A percentile compares a stretch with the other conserved stretches of the same genome.
phyloP scores from a whole-genome alignment of 148 eudicot species.

The Silene conica region DNA sequence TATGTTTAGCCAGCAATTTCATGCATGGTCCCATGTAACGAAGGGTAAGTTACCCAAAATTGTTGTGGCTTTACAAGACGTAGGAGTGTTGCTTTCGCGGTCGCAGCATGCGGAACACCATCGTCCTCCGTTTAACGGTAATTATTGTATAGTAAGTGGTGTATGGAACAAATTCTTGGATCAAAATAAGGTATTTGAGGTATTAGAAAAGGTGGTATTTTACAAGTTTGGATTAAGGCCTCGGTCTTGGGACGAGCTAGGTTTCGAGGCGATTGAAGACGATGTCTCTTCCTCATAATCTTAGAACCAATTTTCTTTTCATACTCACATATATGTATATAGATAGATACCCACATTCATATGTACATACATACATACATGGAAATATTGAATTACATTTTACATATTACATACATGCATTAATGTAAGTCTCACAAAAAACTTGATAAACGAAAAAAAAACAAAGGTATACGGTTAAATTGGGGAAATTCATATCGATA shows the following conservation, averaged over 20 bases:
- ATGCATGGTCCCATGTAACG: conserved; percentile 83
- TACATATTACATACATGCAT: too few relatives aligned
- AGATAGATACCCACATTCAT: too few relatives aligned
- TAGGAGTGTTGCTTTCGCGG: conserved; percentile 63
- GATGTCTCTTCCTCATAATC: conserved; percentile 4
- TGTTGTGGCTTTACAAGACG: conserved; percentile 65
- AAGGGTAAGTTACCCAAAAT: conserved; percentile 59
- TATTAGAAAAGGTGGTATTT: conserved; percentile 68
- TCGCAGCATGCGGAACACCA: conserved; percentile 67
- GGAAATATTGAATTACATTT: too few relatives aligned
- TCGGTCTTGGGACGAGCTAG: conserved; percentile 81
- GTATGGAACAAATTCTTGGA: conserved; percentile 72
- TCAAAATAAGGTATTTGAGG: conserved; percentile 50
- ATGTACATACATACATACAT: too few relatives aligned
- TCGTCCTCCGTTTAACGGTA: conserved; percentile 60
- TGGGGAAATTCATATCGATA: too few relatives aligned
- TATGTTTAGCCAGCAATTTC: conserved; percentile 92
- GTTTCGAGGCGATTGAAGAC: conserved; percentile 58
- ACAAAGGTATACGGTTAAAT: too few relatives aligned
- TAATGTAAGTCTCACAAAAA: too few relatives aligned
- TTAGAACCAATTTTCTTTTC: too few relatives aligned
- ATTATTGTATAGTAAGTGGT: conserved; percentile 92
- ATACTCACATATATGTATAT: too few relatives aligned
- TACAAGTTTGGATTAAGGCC: conserved; percentile 71
- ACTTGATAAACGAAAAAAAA: too few relatives aligned